A percentile compares a stretch with the other conserved stretches of the same genome.
phyloP scores from a whole-genome alignment of 1,284 basidiomycete genomes.

The Moniliella sp. region DNA sequence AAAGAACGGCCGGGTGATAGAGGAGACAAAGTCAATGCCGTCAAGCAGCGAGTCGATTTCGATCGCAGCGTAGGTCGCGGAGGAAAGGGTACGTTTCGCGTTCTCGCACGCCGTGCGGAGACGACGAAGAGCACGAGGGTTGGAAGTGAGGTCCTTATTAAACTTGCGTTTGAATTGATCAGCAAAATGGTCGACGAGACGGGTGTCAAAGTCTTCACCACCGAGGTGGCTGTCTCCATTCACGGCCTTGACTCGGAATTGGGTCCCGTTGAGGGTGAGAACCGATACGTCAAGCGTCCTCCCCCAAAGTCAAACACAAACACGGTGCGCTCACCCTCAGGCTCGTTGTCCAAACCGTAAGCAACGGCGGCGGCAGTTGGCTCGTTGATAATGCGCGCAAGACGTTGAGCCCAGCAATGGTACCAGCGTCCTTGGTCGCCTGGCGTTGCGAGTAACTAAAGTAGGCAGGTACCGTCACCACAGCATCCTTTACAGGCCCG shows the following conservation, averaged over 20 bases:
- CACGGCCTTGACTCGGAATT: conserved; percentile 96
- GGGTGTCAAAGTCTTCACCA: conserved; percentile 90
- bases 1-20: conserved; percentile 71
- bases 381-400: conserved; percentile 96
- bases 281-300: conserved; percentile 96
- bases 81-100: conserved; percentile 92
- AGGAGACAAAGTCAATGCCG: conserved; percentile 81
- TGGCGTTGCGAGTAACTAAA: conserved; percentile 84
- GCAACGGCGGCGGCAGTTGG: conserved; percentile 91
- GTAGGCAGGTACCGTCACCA: conserved; percentile 50
- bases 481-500: conserved; percentile 46
- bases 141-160: conserved; percentile 57
- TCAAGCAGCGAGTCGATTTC: conserved; percentile 80
- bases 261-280: conserved; percentile 92
- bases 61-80: conserved; percentile 68
- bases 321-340: conserved; percentile 44
- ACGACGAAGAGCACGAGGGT: conserved; percentile 91
- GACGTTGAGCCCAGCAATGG: conserved; percentile 86
- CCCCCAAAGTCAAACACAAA: conserved; percentile 91
- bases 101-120: conserved; percentile 96
- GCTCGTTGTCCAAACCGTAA: conserved; percentile 44
- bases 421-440: conserved; percentile 90
- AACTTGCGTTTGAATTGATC: conserved; percentile 82
- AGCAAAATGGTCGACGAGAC: conserved; percentile 66
- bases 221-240: conserved; percentile 97